phyloP scores from a whole-genome alignment of 306 rosid genomes.

The Medicago truncatula region DNA sequence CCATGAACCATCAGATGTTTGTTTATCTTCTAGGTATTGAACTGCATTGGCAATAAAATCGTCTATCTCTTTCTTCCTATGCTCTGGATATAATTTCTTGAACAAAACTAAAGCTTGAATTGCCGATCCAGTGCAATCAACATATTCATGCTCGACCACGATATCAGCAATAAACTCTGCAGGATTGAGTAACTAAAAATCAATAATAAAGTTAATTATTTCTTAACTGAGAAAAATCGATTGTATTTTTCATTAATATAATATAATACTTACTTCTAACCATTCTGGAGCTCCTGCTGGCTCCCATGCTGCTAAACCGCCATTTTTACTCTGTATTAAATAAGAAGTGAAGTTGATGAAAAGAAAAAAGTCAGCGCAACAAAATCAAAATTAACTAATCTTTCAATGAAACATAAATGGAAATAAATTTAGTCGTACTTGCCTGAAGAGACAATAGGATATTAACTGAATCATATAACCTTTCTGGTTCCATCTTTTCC shows the following conservation, averaged over 20 bases:
- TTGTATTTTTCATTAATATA: not conserved
- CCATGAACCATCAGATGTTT: constrained; percentile 56
- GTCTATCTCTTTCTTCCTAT: constrained; percentile 55
- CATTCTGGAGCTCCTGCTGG: constrained; percentile 63
- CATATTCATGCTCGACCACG: constrained; percentile 56
- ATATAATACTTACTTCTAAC: constrained; percentile 62
- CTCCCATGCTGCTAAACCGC: constrained; percentile 85
- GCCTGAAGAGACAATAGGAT: constrained; percentile 70
- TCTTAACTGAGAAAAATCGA: not conserved
- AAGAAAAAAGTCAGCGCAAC: not conserved
- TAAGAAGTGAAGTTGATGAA: no score
- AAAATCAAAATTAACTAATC: not conserved
- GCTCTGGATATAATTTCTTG: constrained; percentile 50
- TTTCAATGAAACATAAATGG: not conserved
- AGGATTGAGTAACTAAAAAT: constrained; percentile 53
- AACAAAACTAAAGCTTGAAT: constrained; percentile 55
- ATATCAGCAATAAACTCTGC: constrained; percentile 47
- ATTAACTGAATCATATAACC: constrained; percentile 67
- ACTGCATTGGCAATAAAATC: constrained; percentile 47
- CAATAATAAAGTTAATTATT: not conserved
- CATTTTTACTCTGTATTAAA: constrained; percentile 70
- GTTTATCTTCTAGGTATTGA: constrained; percentile 52
- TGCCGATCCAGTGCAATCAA: constrained; percentile 60
- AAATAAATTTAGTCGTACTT: constrained; percentile 11
- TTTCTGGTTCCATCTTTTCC: constrained; percentile 66